Conservation (phyloP, 441 rosid genomes). For the Eutrema salsugineum region DNA sequence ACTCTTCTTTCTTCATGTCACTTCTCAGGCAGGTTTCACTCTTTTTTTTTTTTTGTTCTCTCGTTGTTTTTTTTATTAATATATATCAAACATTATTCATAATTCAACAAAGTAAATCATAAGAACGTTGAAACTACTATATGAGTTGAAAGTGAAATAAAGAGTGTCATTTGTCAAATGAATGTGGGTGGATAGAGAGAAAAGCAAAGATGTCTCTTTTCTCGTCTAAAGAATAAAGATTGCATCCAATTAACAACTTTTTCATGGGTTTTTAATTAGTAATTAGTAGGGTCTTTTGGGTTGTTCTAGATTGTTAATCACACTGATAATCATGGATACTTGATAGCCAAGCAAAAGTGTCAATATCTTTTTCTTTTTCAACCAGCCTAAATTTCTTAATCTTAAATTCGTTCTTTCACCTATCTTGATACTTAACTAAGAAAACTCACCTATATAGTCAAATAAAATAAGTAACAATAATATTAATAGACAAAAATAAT, state of each 20-base stretch:
- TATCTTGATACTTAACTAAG: background rate
- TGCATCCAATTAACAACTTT: slow-evolving; percentile 21
- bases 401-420: background rate
- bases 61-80: background rate
- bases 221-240: slow-evolving; percentile 17
- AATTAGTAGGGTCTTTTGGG: slow-evolving; percentile 27
- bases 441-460: background rate
- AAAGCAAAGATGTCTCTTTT: slow-evolving; percentile 29
- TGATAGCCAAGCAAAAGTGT: slow-evolving; percentile 40
- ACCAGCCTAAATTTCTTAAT: background rate
- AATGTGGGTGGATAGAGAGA: slow-evolving; percentile 11
- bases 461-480: background rate
- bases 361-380: background rate
- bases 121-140: background rate
- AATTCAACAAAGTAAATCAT: slow-evolving; percentile 14
- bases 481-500: background rate
- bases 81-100: background rate
- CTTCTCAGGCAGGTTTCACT: slow-evolving; percentile 58
- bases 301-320: slow-evolving; percentile 31
- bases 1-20: slow-evolving; percentile 55
- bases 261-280: background rate
- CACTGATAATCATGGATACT: slow-evolving; percentile 37
- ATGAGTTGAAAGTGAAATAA: slow-evolving; percentile 3
- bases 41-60: background rate
- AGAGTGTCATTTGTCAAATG: too few species aligned